Evolutionary conservation across 2,329 filamentous ascomycete genomes (phyloP), one percentile per base, ranked within the genome.

Genomic region (Colletotrichum aenigma): DNA sequence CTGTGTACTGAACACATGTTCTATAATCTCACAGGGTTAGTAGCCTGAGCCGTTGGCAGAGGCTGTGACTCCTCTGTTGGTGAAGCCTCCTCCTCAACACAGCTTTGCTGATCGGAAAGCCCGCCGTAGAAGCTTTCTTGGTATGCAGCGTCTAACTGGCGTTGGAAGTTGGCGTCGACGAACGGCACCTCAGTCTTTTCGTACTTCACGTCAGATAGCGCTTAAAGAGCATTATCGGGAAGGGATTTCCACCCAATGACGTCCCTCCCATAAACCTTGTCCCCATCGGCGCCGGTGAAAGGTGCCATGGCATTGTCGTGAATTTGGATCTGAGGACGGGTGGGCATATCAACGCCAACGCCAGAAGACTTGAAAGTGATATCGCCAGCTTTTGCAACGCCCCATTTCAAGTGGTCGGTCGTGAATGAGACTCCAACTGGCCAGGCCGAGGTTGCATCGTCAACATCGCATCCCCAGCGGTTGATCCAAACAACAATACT

Each of bases 401-500:
- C 34, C 62, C 36, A 66, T 18, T 38, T 15, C 15, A 43, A 8
- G 36, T 66, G 62, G 18, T 66, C 36, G 16, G 62, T 43, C 0
- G 62, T 66, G 9, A 66, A 66, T 7, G 36, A 66, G n/a, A 66
- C 34, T 4, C 62, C 62, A 18, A 66, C 62, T 38, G 62, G 36
- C 62, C 21, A 66, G 21, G 36, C 34, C 6, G 66, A 6, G 7
- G 55, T 24, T 6, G 12, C 10, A 24, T 70, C 34, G 12, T 43
- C 34, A 24, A 16, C 18, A 9, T 43, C 18, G 56, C 66, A 70
- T 5, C 67, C 56, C 56, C 36, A 62, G 24, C 18, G 26, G 18
- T 70, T 43, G n/a, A 62, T 18, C 67, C 56, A 70, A 26, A 70
- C 36, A n/a, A 70, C 56, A n/a, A 34, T 38, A 16, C 67, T 62